phyloP scores from a whole-genome alignment of 2,329 filamentous ascomycete genomes.

The Camillea tinctor region DNA sequence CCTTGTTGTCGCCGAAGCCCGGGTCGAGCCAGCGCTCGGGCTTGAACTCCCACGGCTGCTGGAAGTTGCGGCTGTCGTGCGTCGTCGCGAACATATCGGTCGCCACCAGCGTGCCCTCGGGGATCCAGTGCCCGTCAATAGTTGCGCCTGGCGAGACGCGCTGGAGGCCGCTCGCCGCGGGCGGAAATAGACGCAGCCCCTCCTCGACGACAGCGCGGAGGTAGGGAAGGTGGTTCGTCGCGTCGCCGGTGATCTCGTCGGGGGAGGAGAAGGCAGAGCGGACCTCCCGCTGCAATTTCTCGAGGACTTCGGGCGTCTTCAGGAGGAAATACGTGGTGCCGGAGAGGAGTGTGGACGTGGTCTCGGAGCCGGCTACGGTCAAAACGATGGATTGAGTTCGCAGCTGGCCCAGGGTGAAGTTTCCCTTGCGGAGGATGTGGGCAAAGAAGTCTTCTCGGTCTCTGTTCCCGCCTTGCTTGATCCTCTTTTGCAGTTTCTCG shows the following conservation, averaged over 20 bases:
- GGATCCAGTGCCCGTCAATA: constrained; percentile 20
- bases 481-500: constrained; percentile 12
- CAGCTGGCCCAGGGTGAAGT: constrained; percentile 24
- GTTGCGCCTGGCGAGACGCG: constrained; percentile 17
- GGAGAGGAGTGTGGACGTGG: constrained; percentile 43
- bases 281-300: constrained; percentile 41
- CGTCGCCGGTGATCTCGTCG: constrained; percentile 32
- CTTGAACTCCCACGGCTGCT: constrained; percentile 17
- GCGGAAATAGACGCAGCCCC: constrained; percentile 35
- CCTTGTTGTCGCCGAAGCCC: constrained; percentile 10
- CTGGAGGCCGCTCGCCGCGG: constrained; percentile 29
- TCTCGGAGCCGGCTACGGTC: constrained; percentile 47
- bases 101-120: constrained; percentile 15
- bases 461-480: constrained; percentile 18
- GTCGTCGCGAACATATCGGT: constrained; percentile 5
- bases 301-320: constrained; percentile 34
- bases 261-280: constrained; percentile 38
- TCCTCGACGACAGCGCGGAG: constrained; percentile 38
- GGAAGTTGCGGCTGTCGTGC: constrained; percentile 16
- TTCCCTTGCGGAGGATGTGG: constrained; percentile 15
- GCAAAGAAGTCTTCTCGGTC: constrained; percentile 20
- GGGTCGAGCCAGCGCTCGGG: constrained; percentile 26
- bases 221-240: constrained; percentile 30
- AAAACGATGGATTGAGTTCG: constrained; percentile 29
- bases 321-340: constrained; percentile 39